phyloP scores from a whole-genome alignment of 495 filamentous ascomycete species.

The Bryoglossum gracile region DNA sequence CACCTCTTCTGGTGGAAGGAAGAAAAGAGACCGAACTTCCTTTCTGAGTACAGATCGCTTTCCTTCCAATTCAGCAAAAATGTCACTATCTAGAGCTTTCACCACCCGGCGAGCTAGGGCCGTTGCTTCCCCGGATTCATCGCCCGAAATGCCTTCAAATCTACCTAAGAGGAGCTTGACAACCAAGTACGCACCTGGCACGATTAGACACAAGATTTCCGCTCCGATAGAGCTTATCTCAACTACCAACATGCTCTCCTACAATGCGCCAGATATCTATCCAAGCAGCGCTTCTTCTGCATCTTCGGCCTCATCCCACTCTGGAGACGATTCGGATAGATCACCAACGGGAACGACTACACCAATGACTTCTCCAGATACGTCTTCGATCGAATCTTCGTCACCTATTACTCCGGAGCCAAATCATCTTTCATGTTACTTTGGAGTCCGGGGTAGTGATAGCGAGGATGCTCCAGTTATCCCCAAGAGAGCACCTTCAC shows the following conservation, averaged over 20 bases:
- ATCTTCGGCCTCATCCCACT: slow-evolving; percentile 51
- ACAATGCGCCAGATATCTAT: slow-evolving; percentile 78
- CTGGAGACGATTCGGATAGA: slow-evolving; percentile 23
- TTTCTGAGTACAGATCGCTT: background rate
- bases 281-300: slow-evolving; percentile 43
- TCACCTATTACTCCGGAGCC: slow-evolving; percentile 52
- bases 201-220: slow-evolving; percentile 66
- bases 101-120: slow-evolving; percentile 12
- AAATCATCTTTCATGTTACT: slow-evolving; percentile 79
- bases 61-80: slow-evolving; percentile 13
- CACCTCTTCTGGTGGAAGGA: slow-evolving; percentile 12
- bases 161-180: slow-evolving; percentile 43
- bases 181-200: slow-evolving; percentile 29
- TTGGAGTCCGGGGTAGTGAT: slow-evolving; percentile 37
- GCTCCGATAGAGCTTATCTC: slow-evolving; percentile 78
- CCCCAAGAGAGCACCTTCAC: slow-evolving; percentile 69
- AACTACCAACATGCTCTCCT: slow-evolving; percentile 92
- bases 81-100: slow-evolving; percentile 23
- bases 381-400: slow-evolving; percentile 50
- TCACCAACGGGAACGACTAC: slow-evolving; percentile 50
- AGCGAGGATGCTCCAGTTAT: slow-evolving; percentile 49
- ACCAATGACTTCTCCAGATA: slow-evolving; percentile 65
- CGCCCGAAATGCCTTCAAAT: slow-evolving; percentile 29
- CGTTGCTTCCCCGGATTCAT: slow-evolving; percentile 1
- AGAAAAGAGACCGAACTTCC: slow-evolving; percentile 1